A percentile compares a stretch with the other conserved stretches of the same genome.
Conservation (phyloP, 768 basidiomycete genomes). For the Tulasnella sp. region DNA sequence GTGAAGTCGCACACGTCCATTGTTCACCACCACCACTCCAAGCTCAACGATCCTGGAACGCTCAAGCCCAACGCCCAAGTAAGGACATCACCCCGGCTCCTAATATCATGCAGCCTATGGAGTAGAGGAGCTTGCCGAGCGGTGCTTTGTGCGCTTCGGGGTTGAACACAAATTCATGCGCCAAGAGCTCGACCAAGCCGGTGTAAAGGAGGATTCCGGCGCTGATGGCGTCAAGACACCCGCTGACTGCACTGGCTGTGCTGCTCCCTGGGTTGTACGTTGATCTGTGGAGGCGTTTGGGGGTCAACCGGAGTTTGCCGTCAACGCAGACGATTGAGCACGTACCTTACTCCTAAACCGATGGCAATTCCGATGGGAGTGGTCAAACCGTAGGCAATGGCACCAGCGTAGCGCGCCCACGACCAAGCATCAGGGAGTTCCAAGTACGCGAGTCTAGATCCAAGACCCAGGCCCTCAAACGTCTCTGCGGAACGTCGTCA, state of each 20-base stretch:
- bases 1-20: no score
- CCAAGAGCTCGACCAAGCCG: slow-evolving; percentile 82
- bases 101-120: slow-evolving; percentile 65
- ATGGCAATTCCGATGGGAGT: slow-evolving; percentile 85
- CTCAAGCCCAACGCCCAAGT: slow-evolving; percentile 78
- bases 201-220: slow-evolving; percentile 86
- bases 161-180: slow-evolving; percentile 92
- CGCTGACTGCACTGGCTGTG: slow-evolving; percentile 73
- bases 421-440: slow-evolving; percentile 46
- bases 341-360: slow-evolving; percentile 60
- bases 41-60: neutral
- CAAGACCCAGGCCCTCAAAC: slow-evolving; percentile 91
- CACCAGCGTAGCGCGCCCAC: slow-evolving; percentile 53
- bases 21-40: no score
- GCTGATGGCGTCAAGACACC: slow-evolving; percentile 75
- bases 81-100: slow-evolving; percentile 88
- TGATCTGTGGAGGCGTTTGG: slow-evolving; percentile 19
- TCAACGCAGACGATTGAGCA: neutral
- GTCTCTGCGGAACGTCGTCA: slow-evolving; percentile 46
- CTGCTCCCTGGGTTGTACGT: slow-evolving; percentile 76
- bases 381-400: slow-evolving; percentile 60
- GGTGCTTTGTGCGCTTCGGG: slow-evolving; percentile 72
- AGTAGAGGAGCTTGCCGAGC: slow-evolving; percentile 58
- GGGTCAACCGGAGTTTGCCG: neutral
- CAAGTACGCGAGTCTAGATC: slow-evolving; percentile 78